Conservation (phyloP, 345 rosid species). For the Salix exigua region DNA sequence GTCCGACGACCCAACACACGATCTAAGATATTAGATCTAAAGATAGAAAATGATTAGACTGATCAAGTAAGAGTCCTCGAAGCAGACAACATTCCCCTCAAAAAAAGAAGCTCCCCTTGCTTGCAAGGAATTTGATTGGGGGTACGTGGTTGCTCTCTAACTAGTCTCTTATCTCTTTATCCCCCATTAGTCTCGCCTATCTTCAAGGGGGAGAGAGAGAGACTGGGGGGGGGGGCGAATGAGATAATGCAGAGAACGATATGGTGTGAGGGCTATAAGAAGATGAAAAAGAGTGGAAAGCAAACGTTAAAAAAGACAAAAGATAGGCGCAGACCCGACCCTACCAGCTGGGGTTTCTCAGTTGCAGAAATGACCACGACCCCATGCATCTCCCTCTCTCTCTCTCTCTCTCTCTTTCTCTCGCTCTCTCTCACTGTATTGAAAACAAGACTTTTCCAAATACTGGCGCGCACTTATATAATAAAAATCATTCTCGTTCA, state of each 20-base stretch:
- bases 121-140: background rate
- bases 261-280: slow-evolving; percentile 30
- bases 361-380: slow-evolving; percentile 68
- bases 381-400: slow-evolving; percentile 37
- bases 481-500: no score
- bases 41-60: background rate
- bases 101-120: slow-evolving; percentile 40
- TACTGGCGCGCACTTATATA: no score
- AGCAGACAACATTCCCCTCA: slow-evolving; percentile 99
- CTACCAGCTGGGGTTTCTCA: slow-evolving; percentile 41
- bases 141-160: background rate
- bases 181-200: slow-evolving; percentile 66
- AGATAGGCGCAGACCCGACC: slow-evolving; percentile 37
- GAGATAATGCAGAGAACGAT: slow-evolving; percentile 38
- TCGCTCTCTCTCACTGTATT: background rate
- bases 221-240: slow-evolving; percentile 16
- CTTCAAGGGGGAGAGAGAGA: slow-evolving; percentile 50
- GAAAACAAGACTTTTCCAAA: no score
- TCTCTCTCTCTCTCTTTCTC: slow-evolving; percentile 9
- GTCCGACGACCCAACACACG: slow-evolving; percentile 70
- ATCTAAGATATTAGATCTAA: slow-evolving; percentile 24
- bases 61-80: slow-evolving; percentile 60
- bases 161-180: slow-evolving; percentile 16
- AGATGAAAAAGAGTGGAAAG: slow-evolving; percentile 30
- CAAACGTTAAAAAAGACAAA: slow-evolving; percentile 48